Percentiles rank a stretch among this genome's conserved stretches.
phyloP scores from a whole-genome alignment of 441 rosid genomes.

The Codiaeum variegatum region DNA sequence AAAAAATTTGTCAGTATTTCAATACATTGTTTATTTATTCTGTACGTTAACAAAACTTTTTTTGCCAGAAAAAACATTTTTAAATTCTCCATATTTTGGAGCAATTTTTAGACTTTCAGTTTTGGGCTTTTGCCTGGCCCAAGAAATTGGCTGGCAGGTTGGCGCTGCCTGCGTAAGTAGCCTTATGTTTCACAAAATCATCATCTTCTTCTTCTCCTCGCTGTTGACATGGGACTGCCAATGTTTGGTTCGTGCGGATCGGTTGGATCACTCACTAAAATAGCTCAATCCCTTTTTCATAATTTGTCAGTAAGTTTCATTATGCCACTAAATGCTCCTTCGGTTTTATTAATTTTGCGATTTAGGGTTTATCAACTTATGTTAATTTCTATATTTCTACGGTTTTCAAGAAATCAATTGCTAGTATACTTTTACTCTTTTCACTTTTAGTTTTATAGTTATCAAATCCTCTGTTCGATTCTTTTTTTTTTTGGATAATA shows the following conservation, averaged over 20 bases:
- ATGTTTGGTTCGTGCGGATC: constrained; percentile 49
- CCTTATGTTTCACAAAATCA: background rate
- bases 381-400: background rate
- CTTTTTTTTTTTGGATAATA: no score
- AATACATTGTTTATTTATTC: no score
- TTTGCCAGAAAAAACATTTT: no score
- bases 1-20: no score
- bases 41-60: no score
- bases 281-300: constrained; percentile 37
- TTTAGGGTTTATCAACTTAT: background rate
- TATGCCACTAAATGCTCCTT: background rate
- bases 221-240: background rate
- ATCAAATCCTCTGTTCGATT: background rate
- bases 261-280: constrained; percentile 32
- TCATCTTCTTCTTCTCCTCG: background rate
- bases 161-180: no score
- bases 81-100: no score
- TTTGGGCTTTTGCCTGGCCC: no score
- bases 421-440: background rate
- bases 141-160: no score
- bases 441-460: background rate
- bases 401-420: background rate
- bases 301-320: constrained; percentile 37
- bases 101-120: no score
- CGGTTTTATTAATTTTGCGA: background rate